Evolutionary conservation across 208 protist species (phyloP).

Genomic region (Wallacemonas sp.): DNA sequence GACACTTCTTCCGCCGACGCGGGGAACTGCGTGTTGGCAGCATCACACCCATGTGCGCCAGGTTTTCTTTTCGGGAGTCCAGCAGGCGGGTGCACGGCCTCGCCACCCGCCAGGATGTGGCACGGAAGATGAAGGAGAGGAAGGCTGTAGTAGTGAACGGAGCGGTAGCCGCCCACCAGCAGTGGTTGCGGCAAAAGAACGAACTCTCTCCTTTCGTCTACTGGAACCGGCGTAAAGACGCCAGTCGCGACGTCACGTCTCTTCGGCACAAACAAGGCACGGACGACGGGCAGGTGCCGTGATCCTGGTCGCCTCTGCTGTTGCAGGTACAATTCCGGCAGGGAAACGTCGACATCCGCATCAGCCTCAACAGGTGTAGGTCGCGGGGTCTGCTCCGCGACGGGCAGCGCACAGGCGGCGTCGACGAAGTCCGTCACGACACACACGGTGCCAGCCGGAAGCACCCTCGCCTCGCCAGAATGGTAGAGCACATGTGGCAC

Average conservation of each 20-base stretch:
- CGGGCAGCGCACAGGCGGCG: too few relatives aligned
- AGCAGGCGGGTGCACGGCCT: not conserved
- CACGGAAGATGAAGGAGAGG: constrained; percentile 53
- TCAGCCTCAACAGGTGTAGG: not conserved
- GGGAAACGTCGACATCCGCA: not conserved
- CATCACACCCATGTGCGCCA: too few relatives aligned
- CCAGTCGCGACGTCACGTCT: not conserved
- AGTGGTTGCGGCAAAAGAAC: constrained; percentile 23
- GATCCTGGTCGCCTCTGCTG: constrained; percentile 24
- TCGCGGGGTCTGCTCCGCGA: too few relatives aligned
- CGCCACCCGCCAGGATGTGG: constrained; percentile 10
- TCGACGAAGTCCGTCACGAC: constrained; percentile 27
- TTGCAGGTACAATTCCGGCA: constrained; percentile 13
- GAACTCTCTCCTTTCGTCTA: constrained; percentile 1
- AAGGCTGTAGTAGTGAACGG: constrained; percentile 62
- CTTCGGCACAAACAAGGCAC: not conserved
- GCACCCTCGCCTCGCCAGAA: not conserved
- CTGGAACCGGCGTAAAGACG: not conserved
- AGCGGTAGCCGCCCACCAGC: constrained; percentile 49
- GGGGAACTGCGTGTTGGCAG: too few relatives aligned
- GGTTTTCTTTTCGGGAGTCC: not conserved
- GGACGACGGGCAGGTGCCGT: constrained; percentile 32
- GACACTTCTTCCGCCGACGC: not conserved
- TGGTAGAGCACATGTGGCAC: constrained; percentile 10
- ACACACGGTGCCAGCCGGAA: constrained; percentile 15